Conservation (phyloP, 176 grass and related monocot genomes). For the Bothriochloa decipiens region DNA sequence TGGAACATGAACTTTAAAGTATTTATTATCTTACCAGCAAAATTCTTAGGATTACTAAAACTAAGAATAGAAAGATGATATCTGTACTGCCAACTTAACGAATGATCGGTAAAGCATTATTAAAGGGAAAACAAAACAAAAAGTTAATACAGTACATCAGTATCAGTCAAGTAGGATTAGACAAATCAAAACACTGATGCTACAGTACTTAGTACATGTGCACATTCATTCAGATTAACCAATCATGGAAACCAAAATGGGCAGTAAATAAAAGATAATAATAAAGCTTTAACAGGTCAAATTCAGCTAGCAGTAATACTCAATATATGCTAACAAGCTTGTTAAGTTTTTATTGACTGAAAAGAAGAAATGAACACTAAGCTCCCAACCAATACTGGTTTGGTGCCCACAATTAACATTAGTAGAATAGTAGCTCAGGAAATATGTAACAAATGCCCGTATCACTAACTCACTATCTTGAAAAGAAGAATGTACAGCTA, state of each 20-base stretch:
- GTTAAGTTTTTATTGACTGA: neutral
- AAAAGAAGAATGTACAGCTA: neutral
- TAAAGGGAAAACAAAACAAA: neutral
- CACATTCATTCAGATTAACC: neutral
- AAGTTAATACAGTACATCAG: neutral
- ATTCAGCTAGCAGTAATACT: neutral
- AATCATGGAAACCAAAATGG: neutral
- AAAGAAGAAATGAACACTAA: neutral
- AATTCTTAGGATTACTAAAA: neutral
- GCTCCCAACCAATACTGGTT: neutral
- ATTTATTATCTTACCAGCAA: neutral
- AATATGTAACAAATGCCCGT: neutral
- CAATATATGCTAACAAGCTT: neutral
- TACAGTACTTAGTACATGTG: neutral
- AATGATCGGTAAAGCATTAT: neutral
- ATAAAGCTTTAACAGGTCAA: neutral
- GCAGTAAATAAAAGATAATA: neutral
- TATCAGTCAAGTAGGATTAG: neutral
- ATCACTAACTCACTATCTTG: neutral
- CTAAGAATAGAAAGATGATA: neutral
- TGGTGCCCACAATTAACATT: neutral
- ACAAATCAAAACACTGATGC: neutral
- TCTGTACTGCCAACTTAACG: neutral
- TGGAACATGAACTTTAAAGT: neutral
- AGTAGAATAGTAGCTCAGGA: too few species aligned